These are phyloP conservation scores for Russula sp. DNA, from an alignment of 768 basidiomycete genomes.

Conservation along the genomic window DNA sequence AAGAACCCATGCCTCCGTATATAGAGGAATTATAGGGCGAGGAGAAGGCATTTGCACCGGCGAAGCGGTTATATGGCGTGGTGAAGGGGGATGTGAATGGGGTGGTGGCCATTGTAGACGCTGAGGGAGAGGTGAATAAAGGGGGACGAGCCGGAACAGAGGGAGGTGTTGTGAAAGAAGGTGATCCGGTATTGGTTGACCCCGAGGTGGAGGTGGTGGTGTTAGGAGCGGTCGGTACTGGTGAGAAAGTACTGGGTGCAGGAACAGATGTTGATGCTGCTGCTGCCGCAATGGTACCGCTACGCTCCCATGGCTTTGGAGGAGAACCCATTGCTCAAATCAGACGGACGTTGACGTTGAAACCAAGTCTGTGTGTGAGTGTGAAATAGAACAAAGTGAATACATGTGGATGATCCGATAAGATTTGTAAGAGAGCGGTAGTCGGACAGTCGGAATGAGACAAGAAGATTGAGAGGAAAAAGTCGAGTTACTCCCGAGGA, in stretches of 20 bases:
- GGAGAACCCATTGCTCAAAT: conserved; percentile 65
- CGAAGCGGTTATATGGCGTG: conserved; percentile 46
- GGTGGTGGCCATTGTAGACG: conserved; percentile 36
- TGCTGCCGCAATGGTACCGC: conserved; percentile 35
- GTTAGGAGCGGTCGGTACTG: conserved; percentile 1
- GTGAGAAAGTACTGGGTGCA: conserved; percentile 58
- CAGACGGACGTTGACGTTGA: conserved; percentile 20
- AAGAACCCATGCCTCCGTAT: conserved; percentile 45
- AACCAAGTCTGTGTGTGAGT: too few species aligned
- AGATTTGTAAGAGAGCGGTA: too few species aligned
- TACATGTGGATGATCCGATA: neutral
- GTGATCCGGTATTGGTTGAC: conserved; percentile 1
- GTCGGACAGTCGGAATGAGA: too few species aligned
- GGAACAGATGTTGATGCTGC: conserved; percentile 40
- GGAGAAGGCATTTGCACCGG: conserved; percentile 36
- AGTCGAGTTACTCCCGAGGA: neutral
- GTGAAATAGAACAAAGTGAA: too few species aligned
- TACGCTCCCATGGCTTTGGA: conserved; percentile 87
- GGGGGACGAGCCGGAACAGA: conserved; percentile 66
- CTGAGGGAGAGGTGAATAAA: conserved; percentile 38
- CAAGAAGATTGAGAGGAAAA: neutral
- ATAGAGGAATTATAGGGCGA: conserved; percentile 43
- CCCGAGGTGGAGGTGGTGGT: conserved; percentile 4
- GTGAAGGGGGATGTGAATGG: conserved; percentile 38
- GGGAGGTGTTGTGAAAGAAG: conserved; percentile 26